Evolutionary conservation across 768 basidiomycete species (phyloP), one percentile per base, ranked within the genome.

Genomic region (Psilocybe sp.): DNA sequence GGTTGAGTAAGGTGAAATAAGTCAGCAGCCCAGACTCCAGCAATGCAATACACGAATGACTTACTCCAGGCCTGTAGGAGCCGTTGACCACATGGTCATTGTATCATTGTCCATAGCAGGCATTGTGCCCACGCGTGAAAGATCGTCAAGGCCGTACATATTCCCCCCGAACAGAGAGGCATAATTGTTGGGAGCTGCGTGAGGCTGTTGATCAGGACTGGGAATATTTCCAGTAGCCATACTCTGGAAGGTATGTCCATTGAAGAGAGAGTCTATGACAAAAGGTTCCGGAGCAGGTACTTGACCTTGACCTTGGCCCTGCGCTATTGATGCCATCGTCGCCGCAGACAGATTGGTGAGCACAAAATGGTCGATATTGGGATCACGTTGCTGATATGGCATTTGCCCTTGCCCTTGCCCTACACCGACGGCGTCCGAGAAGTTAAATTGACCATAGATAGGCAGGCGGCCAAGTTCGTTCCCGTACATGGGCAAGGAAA

Each of bases 71-170:
- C 76, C 75, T 11, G 74, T 72, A 12, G 82, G 82, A 18, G 82
- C 80, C 44, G 69, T 73, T 10, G 81, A 79, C 84, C 83, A 87
- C 78, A 84, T 80, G 12, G 72, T 70, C 56, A 84, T 72, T 40
- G 76, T 76, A 48, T 79, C 78, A 47, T 68, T 65, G 54, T 83
- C 76, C 61, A 76, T 65, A 33, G 65, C 47, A 13, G 64, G 62
- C 32, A 63, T 57, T 19, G 64, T 55, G 1, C 57, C 50, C 33
- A 63, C 48, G 23, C 45, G 43, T 12, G 51, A 58, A 44, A 59
- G 32, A 16, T 41, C 47, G 33, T 57, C 55, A 18, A 55, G 46
- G 15, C 51, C 47, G 16, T 51, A 51, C 2, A 50, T 8, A 18
- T 20, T 20, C 14, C 49, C 42, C 41, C 41, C 41, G 4, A 10